Evolutionary conservation across 2,329 filamentous ascomycete species (phyloP).

Genomic region (Fusarium nisikadoi): DNA sequence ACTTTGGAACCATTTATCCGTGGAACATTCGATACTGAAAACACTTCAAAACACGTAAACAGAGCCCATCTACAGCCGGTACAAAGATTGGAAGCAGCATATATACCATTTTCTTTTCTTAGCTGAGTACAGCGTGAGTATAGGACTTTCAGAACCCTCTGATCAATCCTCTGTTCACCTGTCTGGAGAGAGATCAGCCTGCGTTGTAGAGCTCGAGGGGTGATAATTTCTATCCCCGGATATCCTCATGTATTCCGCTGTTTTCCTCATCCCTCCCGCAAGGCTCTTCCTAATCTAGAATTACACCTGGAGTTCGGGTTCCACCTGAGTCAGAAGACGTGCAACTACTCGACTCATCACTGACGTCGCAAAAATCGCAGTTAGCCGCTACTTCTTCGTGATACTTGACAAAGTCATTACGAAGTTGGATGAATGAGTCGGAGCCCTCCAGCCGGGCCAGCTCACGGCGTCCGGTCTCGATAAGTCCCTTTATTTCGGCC

Average conservation of each 20-base stretch:
- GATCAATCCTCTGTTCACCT: not conserved
- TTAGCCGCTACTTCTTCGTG: not conserved
- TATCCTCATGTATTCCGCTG: not conserved
- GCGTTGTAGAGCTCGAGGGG: not conserved
- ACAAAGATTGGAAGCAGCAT: not conserved
- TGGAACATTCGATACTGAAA: no score
- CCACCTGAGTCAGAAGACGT: not conserved
- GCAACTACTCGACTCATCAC: not conserved
- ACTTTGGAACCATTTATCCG: not conserved
- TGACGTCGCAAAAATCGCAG: not conserved
- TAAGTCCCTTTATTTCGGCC: not conserved
- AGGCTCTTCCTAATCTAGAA: not conserved
- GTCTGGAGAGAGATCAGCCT: not conserved
- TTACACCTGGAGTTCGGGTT: not conserved
- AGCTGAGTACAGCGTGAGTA: not conserved
- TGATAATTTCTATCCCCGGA: not conserved
- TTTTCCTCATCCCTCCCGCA: not conserved
- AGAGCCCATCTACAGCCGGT: not conserved
- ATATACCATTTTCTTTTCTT: not conserved
- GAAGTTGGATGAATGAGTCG: slow-evolving; percentile 13
- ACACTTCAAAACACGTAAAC: no score
- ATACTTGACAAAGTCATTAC: slow-evolving; percentile 3
- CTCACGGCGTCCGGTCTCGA: slow-evolving; percentile 15
- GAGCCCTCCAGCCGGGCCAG: slow-evolving; percentile 13
- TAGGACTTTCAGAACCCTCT: no score